Base-by-base conservation (phyloP, 805 yeast species). In the Ogataea glucozyma region DNA sequence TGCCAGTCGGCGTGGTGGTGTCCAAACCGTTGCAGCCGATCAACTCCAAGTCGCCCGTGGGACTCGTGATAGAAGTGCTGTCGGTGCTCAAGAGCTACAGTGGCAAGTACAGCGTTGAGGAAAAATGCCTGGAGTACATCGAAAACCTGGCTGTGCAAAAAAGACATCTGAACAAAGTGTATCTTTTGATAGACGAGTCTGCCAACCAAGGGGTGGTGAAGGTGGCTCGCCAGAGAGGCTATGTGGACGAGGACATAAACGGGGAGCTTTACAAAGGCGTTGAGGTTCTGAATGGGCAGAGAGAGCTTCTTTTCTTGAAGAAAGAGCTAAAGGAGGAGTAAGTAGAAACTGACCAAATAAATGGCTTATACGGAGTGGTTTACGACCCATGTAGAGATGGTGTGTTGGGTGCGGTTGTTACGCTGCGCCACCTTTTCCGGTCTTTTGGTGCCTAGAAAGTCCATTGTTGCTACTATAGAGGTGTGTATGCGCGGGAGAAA, bases 1-100 rank as follows among this genome's bases (percentile, higher is more conserved):
- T 85, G 5, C 88, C 96, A 6, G 91, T 88, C 4, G 96, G 93
- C 12, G 83, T 81, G 4, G 66, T 88, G 37, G 80, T 81, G 47
- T 83, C 85, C 42, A 72, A 69, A 51, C 63, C 71, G 7, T 65
- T 74, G 40, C 71, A 72, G 43, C 69, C 77, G 16, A 53, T 66
- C 11, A 68, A 71, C 34, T 69, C 70, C 4, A 69, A 58, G 22
- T 43, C 62, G 1, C 66, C 66, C 1, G 42, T 54, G 13, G 67
- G 65, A 2, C 43, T 63, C 13, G 17, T 52, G 3, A 47, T 64
- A 16, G 48, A 54, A 8, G 35, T 49, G 17, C 34, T 62, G 9
- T 40, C 41, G 1, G 91, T 88, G 6, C 64, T 88, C 46, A 69
- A 76, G 33, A 73, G 81, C 1, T 88, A 88, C 63, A 33, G 53